phyloP scores from a whole-genome alignment of 257 asterid genomes.

The Lantana camara region DNA sequence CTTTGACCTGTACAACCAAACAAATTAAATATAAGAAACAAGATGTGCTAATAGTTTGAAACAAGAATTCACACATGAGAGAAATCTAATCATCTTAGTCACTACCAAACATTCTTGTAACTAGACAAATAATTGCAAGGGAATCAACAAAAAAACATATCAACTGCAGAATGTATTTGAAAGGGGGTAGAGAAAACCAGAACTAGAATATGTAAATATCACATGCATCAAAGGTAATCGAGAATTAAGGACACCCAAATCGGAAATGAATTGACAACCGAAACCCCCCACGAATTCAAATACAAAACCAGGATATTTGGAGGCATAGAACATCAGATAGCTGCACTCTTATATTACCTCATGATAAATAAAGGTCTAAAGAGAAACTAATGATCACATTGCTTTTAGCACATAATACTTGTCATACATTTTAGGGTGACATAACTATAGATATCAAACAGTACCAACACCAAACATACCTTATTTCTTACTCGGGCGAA shows the following conservation, averaged over 20 bases:
- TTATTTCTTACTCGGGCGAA: slow-evolving; percentile 80
- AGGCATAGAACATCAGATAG: not conserved
- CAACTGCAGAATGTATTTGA: too few relatives aligned
- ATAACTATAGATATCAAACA: slow-evolving; percentile 21
- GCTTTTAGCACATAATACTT: not conserved
- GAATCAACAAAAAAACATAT: not conserved
- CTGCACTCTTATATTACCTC: not conserved
- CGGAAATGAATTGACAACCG: too few relatives aligned
- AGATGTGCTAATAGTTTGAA: not conserved
- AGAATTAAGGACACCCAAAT: too few relatives aligned
- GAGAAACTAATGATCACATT: not conserved
- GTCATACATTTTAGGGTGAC: slow-evolving; percentile 3
- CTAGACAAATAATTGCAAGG: not conserved
- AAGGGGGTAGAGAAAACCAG: too few relatives aligned
- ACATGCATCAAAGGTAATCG: too few relatives aligned
- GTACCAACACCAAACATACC: slow-evolving; percentile 44
- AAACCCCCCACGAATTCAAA: too few relatives aligned
- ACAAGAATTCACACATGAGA: not conserved
- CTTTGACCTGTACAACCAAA: slow-evolving; percentile 72
- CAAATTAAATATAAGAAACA: slow-evolving; percentile 1
- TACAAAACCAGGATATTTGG: not conserved
- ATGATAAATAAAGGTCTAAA: not conserved
- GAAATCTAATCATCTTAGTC: not conserved
- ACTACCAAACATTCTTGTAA: slow-evolving; percentile 3
- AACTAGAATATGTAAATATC: too few relatives aligned